Evolutionary conservation across 371 early-diverging fungal species (phyloP), one percentile per base, ranked within the genome.

Genomic region (Mortierella sp.): DNA sequence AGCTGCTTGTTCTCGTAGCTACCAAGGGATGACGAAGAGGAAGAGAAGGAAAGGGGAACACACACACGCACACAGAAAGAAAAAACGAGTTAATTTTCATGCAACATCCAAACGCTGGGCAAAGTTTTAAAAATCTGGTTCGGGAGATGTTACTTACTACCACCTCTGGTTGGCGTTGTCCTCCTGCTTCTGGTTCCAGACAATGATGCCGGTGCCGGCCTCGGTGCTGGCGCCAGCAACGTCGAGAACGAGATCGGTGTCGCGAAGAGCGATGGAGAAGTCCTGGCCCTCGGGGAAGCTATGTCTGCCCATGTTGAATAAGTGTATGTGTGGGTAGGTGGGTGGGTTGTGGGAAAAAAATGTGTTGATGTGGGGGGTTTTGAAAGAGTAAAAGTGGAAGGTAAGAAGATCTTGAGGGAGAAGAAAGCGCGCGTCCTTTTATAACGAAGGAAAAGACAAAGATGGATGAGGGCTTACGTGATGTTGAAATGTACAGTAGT

Each of bases 151-250:
- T n/a, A 34, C 37, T 34, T 34, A 34, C 37, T 41, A 14, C 67
- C 67, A 67, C 54, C 48, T 59, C 46, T 67, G 68, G 60, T 67
- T 67, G 43, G 12, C 60, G 31, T 32, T 55, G 21, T 60, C 50
- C 3, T n/a, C 14, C 15, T 56, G 28, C 19, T 32, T 19, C 0
- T 15, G 17, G 50, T 24, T 8, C 39, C 43, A 67, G 53, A 67
- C 24, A 32, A 67, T 54, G 26, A 67, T 50, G n/a, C 47, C 42
- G 6, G 68, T 27, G 21, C 60, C 56, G 7, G 49, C n/a, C 11
- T 67, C 60, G 37, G 30, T 9, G 44, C 11, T n/a, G 21, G 34
- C 60, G 1, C 26, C 34, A 8, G 24, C 4, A 12, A 60, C 68
- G 31, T 67, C 68, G 24, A 67, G 49, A 17, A 67, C 68, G n/a